phyloP scores from a whole-genome alignment of 2,329 filamentous ascomycete species.

The Monosporascus sp. region DNA sequence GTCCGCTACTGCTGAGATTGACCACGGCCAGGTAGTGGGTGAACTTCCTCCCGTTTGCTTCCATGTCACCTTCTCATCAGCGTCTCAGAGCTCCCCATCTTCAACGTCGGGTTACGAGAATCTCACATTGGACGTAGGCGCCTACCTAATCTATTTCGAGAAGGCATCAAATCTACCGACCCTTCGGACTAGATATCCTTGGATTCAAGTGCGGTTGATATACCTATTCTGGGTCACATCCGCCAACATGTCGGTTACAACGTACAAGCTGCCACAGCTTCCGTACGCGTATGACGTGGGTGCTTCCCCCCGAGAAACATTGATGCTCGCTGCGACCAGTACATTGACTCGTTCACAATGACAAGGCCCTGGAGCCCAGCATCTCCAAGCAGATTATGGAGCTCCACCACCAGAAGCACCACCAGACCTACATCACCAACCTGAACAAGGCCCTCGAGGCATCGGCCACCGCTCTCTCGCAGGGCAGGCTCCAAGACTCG shows the following conservation, averaged over 20 bases:
- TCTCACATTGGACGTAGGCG: too few species aligned
- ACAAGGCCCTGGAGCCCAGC: conserved; percentile 64
- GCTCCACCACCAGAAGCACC: conserved; percentile 74
- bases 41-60: too few species aligned
- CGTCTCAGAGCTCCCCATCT: too few species aligned
- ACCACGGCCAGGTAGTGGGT: too few species aligned
- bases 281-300: conserved; percentile 67
- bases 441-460: conserved; percentile 62
- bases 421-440: conserved; percentile 72
- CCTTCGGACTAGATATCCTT: too few species aligned
- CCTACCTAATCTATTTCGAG: too few species aligned
- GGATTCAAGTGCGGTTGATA: too few species aligned
- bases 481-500: conserved; percentile 53
- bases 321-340: not conserved
- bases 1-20: not conserved
- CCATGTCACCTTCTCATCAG: too few species aligned
- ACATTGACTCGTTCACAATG: not conserved
- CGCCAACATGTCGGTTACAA: conserved; percentile 31
- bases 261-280: conserved; percentile 58
- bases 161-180: too few species aligned
- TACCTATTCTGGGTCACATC: not conserved
- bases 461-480: conserved; percentile 50
- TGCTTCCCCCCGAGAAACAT: conserved; percentile 5
- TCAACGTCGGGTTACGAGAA: too few species aligned
- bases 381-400: conserved; percentile 78